Evolutionary conservation across 225 moss, liverwort and hornwort genomes (phyloP).

Genomic region (Polytrichum commune): DNA sequence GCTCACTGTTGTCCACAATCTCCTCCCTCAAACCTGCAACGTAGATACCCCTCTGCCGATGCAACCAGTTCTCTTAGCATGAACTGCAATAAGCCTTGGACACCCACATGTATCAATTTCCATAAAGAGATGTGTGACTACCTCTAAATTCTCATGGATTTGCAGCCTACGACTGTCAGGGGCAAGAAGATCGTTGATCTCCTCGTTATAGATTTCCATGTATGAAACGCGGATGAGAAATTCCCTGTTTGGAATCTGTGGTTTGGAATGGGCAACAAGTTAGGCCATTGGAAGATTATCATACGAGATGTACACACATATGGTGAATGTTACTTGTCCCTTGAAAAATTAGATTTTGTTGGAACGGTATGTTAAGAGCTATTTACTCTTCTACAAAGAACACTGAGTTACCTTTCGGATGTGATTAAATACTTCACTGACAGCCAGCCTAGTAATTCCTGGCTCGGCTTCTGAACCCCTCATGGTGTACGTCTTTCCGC

Average conservation of each 20-base stretch:
- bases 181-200: slow-evolving; percentile 58
- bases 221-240: slow-evolving; percentile 54
- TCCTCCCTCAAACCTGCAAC: slow-evolving; percentile 94
- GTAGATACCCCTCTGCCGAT: slow-evolving; percentile 79
- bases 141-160: slow-evolving; percentile 58
- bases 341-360: too few relatives aligned
- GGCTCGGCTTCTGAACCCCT: slow-evolving; percentile 77
- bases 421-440: slow-evolving; percentile 75
- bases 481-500: slow-evolving; percentile 96
- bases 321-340: too few relatives aligned
- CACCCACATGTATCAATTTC: neutral
- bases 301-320: too few relatives aligned
- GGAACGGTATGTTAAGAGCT: neutral
- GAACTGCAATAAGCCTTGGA: neutral
- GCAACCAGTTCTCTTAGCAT: slow-evolving; percentile 11
- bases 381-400: neutral
- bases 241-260: slow-evolving; percentile 48
- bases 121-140: slow-evolving; percentile 2
- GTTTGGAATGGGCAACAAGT: slow-evolving; percentile 4
- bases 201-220: slow-evolving; percentile 61
- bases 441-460: slow-evolving; percentile 77
- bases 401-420: slow-evolving; percentile 42
- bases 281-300: neutral
- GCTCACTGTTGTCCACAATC: slow-evolving; percentile 88
- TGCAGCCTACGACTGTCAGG: slow-evolving; percentile 49